Base-by-base conservation (phyloP, 169 alveolate genomes). In the Plasmodium adleri region DNA sequence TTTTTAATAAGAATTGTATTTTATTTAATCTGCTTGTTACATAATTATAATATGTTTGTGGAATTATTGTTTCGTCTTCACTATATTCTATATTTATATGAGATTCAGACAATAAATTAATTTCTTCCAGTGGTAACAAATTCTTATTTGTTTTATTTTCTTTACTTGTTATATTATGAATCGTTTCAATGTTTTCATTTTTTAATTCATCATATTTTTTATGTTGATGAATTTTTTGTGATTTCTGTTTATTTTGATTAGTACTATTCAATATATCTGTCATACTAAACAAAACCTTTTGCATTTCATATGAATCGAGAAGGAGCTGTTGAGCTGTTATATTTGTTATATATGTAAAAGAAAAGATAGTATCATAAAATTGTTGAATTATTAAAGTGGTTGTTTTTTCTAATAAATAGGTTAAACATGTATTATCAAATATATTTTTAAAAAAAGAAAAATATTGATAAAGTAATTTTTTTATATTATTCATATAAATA, bases 381-480 rank as follows among this genome's bases (percentile, higher is more conserved):
- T 70, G 92, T 24, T 89, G 73, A 90, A 94, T 74, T 63, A 89
- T 92, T 15, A 86, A 59, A 13, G 95, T 56, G 10, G 95, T 75
- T 10, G 90, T 91, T 86, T 94, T 94, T 87, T 94, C 94, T 58
- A 93, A 85, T 52, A 94, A 72, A 83, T 92, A 92, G 56, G 72
- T 87, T 64, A 92, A 76, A 78, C 90, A 89, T 15, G 92, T 86
- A n/a, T 86, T 87, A 13, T 62, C 72, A 24, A 72, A 71, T 24
- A 86, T 60, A n/a, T 86, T 71, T 60, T 60, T 86, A 86, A 86
- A 72, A 59, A 86, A 50, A 20, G 47, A 7, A 60, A 86, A 86
- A 39, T 86, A 71, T 8, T 70, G 50, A 9, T 50, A 66, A 17
- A 83, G 60, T 22, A 83, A 83, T 39, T 17, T 49, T 43, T 83